These are phyloP conservation scores for Candida easanensis DNA, from an alignment of 805 yeast species.

Conservation along the genomic window DNA sequence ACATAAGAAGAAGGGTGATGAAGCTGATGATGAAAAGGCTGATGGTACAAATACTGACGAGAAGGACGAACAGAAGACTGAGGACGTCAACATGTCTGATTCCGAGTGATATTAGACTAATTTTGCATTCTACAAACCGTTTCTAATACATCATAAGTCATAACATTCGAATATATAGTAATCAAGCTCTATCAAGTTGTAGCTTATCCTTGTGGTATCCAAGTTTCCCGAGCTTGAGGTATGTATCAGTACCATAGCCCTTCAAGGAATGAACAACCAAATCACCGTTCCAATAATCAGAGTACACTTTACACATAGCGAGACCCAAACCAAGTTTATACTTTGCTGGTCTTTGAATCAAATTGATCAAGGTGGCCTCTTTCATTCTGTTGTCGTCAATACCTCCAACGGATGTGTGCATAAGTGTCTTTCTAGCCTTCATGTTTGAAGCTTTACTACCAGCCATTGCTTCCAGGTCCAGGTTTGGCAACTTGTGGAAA, in stretches of 20 bases:
- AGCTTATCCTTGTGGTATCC: conserved; percentile 65
- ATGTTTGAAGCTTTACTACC: conserved; percentile 17
- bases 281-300: conserved; percentile 96
- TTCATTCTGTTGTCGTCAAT: conserved; percentile 30
- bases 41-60: no score
- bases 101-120: no score
- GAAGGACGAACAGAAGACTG: no score
- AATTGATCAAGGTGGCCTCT: conserved; percentile 51
- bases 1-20: conserved; percentile 11
- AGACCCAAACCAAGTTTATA: conserved; percentile 82
- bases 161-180: background rate
- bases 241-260: conserved; percentile 91
- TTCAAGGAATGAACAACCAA: conserved; percentile 77
- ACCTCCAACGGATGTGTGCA: conserved; percentile 41
- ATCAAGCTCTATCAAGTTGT: conserved; percentile 70
- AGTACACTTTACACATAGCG: conserved; percentile 89
- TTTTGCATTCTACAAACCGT: no score
- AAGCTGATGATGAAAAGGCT: no score
- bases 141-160: background rate
- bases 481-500: conserved; percentile 69
- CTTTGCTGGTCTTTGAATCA: conserved; percentile 71
- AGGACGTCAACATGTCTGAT: no score
- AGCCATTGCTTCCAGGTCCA: conserved; percentile 34
- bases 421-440: conserved; percentile 30
- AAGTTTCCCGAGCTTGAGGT: conserved; percentile 71